These are phyloP conservation scores for Aspergillus pseudonomiae DNA, from an alignment of 2,329 filamentous ascomycete genomes.

Conservation along the genomic window DNA sequence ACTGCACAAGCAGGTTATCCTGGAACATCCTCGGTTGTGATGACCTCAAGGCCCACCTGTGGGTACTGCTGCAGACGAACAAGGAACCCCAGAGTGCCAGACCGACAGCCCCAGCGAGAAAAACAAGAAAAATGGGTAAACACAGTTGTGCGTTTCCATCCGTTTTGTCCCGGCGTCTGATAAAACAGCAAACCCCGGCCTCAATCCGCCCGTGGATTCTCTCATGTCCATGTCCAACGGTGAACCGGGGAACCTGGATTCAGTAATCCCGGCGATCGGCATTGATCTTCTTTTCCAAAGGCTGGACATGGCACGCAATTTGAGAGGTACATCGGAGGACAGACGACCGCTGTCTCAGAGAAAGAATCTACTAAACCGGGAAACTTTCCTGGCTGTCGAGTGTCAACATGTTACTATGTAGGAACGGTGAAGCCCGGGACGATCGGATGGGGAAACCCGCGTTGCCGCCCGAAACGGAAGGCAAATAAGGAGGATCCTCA, in stretches of 20 bases:
- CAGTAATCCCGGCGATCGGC: not conserved
- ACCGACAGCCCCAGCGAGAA: not conserved
- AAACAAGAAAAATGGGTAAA: not conserved
- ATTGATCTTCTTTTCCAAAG: not conserved
- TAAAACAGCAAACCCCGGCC: not conserved
- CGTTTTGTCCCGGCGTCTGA: too few relatives aligned
- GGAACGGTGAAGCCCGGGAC: not conserved
- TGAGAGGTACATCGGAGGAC: not conserved
- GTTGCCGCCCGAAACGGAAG: not conserved
- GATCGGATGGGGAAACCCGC: constrained; percentile 5
- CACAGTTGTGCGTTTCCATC: not conserved
- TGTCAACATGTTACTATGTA: not conserved
- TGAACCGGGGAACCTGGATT: not conserved
- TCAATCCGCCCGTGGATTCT: not conserved
- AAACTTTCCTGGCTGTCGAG: not conserved
- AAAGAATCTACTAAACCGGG: not conserved
- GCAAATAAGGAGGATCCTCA: constrained; percentile 2
- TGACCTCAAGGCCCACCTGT: not conserved
- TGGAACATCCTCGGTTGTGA: not conserved
- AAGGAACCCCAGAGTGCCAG: not conserved
- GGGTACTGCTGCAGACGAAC: not conserved
- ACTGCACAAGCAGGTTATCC: not conserved
- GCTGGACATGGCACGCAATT: not conserved
- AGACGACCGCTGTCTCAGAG: not conserved
- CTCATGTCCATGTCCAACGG: not conserved